Evolutionary conservation across 2,329 filamentous ascomycete genomes (phyloP).

Genomic region (Bipolaris oryzae): DNA sequence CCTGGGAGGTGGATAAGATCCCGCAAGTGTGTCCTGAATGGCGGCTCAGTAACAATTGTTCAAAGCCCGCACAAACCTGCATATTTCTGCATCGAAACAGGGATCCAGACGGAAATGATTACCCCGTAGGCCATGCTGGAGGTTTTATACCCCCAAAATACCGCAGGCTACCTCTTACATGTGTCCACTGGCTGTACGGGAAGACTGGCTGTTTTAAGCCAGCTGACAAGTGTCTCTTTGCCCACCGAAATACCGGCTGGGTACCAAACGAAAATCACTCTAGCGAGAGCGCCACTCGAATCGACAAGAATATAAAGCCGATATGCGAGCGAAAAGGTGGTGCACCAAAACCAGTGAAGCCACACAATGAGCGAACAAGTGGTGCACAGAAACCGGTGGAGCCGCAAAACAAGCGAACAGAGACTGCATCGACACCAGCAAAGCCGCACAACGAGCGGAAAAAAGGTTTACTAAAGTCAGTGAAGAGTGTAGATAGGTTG

Average conservation of each 20-base stretch:
- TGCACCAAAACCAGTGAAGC: too few relatives aligned
- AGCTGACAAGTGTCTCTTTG: slow-evolving; percentile 32
- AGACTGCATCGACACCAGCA: not conserved
- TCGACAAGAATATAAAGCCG: slow-evolving; percentile 16
- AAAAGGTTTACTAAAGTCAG: too few relatives aligned
- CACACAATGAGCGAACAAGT: too few relatives aligned
- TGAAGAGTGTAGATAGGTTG: not conserved
- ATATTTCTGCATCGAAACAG: slow-evolving; percentile 36
- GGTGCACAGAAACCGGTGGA: too few relatives aligned
- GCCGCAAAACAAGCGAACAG: not conserved
- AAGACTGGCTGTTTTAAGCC: slow-evolving; percentile 24
- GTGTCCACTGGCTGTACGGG: slow-evolving; percentile 31
- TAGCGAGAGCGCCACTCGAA: slow-evolving; percentile 2
- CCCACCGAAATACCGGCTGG: slow-evolving; percentile 42
- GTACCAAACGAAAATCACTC: not conserved
- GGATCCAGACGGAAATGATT: slow-evolving; percentile 24
- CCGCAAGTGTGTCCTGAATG: slow-evolving; percentile 39
- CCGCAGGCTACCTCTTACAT: slow-evolving; percentile 35
- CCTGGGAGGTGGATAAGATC: slow-evolving; percentile 36
- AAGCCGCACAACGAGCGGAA: too few relatives aligned
- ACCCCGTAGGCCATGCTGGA: slow-evolving; percentile 20
- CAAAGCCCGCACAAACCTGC: slow-evolving; percentile 24
- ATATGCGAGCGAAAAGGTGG: not conserved
- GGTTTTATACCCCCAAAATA: slow-evolving; percentile 37
- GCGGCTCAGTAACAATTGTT: slow-evolving; percentile 32